These are phyloP conservation scores for Garcia nutans DNA, from an alignment of 345 rosid species.

Conservation along the genomic window DNA sequence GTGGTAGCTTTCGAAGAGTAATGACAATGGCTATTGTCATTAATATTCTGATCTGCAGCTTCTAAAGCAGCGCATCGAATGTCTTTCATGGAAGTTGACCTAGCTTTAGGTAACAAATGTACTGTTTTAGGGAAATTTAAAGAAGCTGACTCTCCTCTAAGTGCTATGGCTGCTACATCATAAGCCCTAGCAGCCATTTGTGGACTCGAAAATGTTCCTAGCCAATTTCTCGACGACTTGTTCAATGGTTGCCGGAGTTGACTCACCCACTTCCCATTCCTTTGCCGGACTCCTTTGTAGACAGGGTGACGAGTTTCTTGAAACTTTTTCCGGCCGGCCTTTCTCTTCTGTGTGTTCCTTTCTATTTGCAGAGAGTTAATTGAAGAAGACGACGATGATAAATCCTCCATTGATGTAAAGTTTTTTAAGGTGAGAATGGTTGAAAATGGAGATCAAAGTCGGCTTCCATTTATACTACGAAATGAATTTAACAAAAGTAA, in stretches of 20 bases:
- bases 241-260: conserved; percentile 44
- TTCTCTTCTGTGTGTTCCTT: conserved; percentile 27
- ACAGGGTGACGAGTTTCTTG: conserved; percentile 55
- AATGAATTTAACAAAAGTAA: too few relatives aligned
- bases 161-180: conserved; percentile 47
- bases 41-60: conserved; percentile 24
- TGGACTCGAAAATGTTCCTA: conserved; percentile 48
- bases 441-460: too few relatives aligned
- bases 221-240: conserved; percentile 42
- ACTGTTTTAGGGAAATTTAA: conserved; percentile 44
- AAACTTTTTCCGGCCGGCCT: conserved; percentile 54
- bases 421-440: too few relatives aligned
- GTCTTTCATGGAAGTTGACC: conserved; percentile 36
- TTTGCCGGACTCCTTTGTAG: conserved; percentile 46
- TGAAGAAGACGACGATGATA: conserved; percentile 6
- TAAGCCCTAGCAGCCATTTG: conserved; percentile 52
- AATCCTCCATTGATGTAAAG: background rate
- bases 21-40: background rate
- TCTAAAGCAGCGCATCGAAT: conserved; percentile 43
- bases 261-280: conserved; percentile 62
- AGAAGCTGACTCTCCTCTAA: conserved; percentile 39
- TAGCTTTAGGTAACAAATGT: conserved; percentile 32
- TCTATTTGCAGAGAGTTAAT: background rate
- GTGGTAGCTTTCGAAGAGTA: background rate
- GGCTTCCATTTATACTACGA: too few relatives aligned